Conservation (phyloP, 768 basidiomycete species). For the Suillus paluster region DNA sequence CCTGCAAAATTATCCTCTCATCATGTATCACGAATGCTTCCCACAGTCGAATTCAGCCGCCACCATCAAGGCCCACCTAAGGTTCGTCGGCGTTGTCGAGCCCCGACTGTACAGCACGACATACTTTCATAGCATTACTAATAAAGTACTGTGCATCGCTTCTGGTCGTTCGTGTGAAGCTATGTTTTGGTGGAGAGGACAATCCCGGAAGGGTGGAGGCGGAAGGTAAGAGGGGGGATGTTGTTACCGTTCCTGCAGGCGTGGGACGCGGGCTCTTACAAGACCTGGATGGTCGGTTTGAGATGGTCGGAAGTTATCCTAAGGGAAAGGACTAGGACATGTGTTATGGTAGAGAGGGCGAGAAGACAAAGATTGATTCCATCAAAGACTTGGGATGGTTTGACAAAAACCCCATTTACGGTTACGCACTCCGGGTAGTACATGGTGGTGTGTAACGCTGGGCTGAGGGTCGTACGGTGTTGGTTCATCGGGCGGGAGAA, state of each 20-base stretch:
- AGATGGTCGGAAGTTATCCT: constrained; percentile 48
- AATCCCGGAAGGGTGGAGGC: constrained; percentile 37
- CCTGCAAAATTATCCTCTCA: constrained; percentile 36
- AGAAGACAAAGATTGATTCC: constrained; percentile 28
- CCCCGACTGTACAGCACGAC: constrained; percentile 45
- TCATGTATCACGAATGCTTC: constrained; percentile 43
- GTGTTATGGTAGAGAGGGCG: constrained; percentile 42
- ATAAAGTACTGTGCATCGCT: constrained; percentile 44
- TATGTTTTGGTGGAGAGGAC: constrained; percentile 46
- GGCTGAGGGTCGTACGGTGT: not conserved
- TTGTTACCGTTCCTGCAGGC: constrained; percentile 46
- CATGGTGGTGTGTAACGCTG: not conserved
- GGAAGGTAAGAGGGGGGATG: constrained; percentile 42
- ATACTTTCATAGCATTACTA: constrained; percentile 49
- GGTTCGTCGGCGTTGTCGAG: constrained; percentile 34
- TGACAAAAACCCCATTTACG: constrained; percentile 44
- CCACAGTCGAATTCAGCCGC: constrained; percentile 19
- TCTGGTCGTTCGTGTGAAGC: constrained; percentile 34
- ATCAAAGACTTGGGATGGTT: constrained; percentile 43
- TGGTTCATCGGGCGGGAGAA: not conserved
- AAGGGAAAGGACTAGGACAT: constrained; percentile 42
- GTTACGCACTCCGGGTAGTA: constrained; percentile 38
- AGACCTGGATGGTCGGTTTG: constrained; percentile 33
- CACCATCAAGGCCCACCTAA: constrained; percentile 40
- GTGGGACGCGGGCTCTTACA: constrained; percentile 42